These are phyloP conservation scores for Epithele typhae DNA, from an alignment of 768 basidiomycete species.

Conservation along the genomic window DNA sequence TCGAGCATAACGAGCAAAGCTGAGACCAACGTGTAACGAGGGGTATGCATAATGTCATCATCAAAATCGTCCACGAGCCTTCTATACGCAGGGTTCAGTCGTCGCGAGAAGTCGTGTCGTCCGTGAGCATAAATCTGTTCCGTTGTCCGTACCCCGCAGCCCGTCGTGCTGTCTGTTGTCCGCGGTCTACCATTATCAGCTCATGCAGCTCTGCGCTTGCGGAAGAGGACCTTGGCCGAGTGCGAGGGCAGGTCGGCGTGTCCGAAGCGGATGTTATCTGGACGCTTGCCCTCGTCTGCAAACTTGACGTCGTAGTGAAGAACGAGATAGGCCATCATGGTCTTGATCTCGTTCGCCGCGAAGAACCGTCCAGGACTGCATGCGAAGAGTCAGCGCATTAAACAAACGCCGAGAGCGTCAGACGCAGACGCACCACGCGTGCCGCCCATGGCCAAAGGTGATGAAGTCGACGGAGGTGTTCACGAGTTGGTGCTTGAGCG, in stretches of 20 bases:
- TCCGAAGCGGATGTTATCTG: conserved; percentile 15
- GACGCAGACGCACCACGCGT: conserved; percentile 23
- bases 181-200: too few species aligned
- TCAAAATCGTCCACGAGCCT: too few species aligned
- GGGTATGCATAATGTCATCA: too few species aligned
- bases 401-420: neutral
- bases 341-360: conserved; percentile 16
- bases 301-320: conserved; percentile 18
- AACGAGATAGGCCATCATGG: conserved; percentile 13
- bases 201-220: conserved; percentile 30
- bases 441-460: conserved; percentile 26
- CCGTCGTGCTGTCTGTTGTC: too few species aligned
- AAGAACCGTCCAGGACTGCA: conserved; percentile 14
- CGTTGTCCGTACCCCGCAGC: too few species aligned
- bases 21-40: too few species aligned
- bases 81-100: too few species aligned
- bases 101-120: too few species aligned
- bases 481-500: conserved; percentile 31
- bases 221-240: conserved; percentile 24
- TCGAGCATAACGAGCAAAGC: too few species aligned
- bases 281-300: conserved; percentile 21
- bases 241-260: conserved; percentile 16
- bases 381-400: neutral
- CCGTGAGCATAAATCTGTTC: too few species aligned
- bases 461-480: conserved; percentile 26